Percentiles rank a stretch among this genome's conserved stretches.
phyloP scores from a whole-genome alignment of 1,284 basidiomycete genomes.

The Sphagnurus paluster region DNA sequence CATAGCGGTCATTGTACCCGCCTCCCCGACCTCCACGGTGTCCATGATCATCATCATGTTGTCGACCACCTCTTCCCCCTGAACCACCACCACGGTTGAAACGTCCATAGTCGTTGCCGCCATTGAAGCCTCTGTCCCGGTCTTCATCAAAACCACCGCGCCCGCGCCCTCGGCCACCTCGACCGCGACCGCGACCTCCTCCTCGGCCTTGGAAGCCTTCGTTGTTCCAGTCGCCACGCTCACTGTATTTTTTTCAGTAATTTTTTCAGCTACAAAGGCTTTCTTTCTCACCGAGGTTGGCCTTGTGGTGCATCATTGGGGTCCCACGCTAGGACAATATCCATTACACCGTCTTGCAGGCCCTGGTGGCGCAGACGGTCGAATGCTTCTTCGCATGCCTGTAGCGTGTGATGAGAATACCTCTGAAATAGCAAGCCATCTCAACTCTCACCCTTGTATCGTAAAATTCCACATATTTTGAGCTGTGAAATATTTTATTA shows the following conservation, averaged over 20 bases:
- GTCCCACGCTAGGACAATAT: slow-evolving; percentile 90
- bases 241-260: slow-evolving; percentile 21
- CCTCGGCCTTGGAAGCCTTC: slow-evolving; percentile 14
- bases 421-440: background rate
- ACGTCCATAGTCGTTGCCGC: slow-evolving; percentile 41
- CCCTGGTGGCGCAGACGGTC: slow-evolving; percentile 78
- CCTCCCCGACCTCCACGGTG: slow-evolving; percentile 25
- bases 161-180: slow-evolving; percentile 28
- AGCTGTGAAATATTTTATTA: slow-evolving; percentile 41
- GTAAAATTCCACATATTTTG: slow-evolving; percentile 86
- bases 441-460: slow-evolving; percentile 73
- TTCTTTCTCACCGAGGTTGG: slow-evolving; percentile 32
- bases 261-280: background rate
- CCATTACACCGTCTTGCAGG: slow-evolving; percentile 85
- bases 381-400: slow-evolving; percentile 79
- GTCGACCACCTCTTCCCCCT: slow-evolving; percentile 38
- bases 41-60: slow-evolving; percentile 40
- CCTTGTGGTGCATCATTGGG: slow-evolving; percentile 32
- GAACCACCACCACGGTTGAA: slow-evolving; percentile 34
- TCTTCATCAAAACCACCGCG: slow-evolving; percentile 33
- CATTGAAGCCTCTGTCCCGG: slow-evolving; percentile 31
- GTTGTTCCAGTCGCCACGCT: slow-evolving; percentile 16
- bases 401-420: background rate
- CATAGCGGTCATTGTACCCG: slow-evolving; percentile 41
- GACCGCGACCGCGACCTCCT: slow-evolving; percentile 35